These are phyloP conservation scores for Mortierella sp. DNA, from an alignment of 371 early-diverging fungal species.

Conservation along the genomic window DNA sequence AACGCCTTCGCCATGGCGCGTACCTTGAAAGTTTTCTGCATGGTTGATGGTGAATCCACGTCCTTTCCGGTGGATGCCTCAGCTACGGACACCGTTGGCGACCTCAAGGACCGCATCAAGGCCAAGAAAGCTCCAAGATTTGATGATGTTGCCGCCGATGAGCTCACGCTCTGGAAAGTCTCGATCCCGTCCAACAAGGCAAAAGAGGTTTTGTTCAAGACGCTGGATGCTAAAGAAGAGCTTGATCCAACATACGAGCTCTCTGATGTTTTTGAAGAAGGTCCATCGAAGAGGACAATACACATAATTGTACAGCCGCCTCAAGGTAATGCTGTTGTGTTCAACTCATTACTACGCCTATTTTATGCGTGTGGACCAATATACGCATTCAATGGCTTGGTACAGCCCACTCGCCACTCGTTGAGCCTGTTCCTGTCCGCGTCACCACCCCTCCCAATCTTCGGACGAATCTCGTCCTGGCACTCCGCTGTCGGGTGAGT, in stretches of 20 bases:
- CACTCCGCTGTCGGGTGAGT: background rate
- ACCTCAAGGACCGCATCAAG: too few species aligned
- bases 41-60: too few species aligned
- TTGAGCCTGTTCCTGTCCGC: background rate
- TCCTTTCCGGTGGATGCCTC: too few species aligned
- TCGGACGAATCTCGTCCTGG: background rate
- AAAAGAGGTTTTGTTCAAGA: background rate
- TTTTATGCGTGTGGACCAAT: background rate
- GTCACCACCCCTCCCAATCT: background rate
- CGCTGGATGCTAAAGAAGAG: background rate
- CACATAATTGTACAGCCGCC: constrained; percentile 14
- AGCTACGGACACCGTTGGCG: too few species aligned
- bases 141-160: too few species aligned
- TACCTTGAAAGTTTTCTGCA: too few species aligned
- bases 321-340: background rate
- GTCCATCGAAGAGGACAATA: background rate
- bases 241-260: background rate
- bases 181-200: too few species aligned
- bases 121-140: too few species aligned
- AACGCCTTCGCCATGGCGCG: too few species aligned
- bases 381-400: background rate
- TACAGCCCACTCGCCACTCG: too few species aligned
- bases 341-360: background rate
- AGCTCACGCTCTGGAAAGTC: too few species aligned
- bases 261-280: constrained; percentile 5